Conservation (phyloP, 129 eudicot species). For the Flaveria trinervia region DNA sequence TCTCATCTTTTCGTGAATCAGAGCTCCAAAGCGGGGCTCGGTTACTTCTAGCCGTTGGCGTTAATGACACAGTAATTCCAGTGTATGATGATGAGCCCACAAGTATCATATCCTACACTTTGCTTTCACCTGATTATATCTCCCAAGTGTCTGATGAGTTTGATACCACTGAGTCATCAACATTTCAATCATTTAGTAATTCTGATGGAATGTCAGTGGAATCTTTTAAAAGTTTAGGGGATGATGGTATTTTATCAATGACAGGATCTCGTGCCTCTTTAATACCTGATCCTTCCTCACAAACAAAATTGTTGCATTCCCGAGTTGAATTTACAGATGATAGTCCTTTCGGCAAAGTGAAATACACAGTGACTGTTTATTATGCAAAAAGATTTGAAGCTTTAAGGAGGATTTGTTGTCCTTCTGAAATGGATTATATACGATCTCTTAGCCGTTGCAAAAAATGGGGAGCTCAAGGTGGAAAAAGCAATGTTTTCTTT, state of each 20-base stretch:
- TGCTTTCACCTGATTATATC: conserved; percentile 63
- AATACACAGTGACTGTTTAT: conserved; percentile 79
- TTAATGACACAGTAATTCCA: conserved; percentile 72
- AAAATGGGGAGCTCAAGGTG: conserved; percentile 99
- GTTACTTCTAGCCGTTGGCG: conserved; percentile 65
- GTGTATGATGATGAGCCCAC: conserved; percentile 98
- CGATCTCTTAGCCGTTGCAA: conserved; percentile 91
- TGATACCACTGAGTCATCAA: conserved; percentile 48
- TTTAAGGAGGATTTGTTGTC: conserved; percentile 84
- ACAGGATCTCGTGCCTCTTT: conserved; percentile 58
- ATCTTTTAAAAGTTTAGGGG: conserved; percentile 62
- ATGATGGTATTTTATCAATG: conserved; percentile 63
- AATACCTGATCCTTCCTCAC: conserved; percentile 60
- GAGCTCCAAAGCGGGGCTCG: conserved; percentile 77
- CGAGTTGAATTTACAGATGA: conserved; percentile 68
- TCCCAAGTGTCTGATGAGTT: conserved; percentile 66
- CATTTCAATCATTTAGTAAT: conserved; percentile 50
- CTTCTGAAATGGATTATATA: conserved; percentile 80
- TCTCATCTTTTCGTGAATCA: conserved; percentile 70
- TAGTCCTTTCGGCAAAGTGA: conserved; percentile 75
- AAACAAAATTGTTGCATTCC: conserved; percentile 71
- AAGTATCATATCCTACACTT: conserved; percentile 79
- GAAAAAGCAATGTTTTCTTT: conserved; percentile 95
- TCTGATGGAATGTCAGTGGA: conserved; percentile 62
- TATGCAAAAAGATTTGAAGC: conserved; percentile 82